Evolutionary conservation across 139 green algal species (phyloP).

Genomic region (Limnomonas spitsbergensis): DNA sequence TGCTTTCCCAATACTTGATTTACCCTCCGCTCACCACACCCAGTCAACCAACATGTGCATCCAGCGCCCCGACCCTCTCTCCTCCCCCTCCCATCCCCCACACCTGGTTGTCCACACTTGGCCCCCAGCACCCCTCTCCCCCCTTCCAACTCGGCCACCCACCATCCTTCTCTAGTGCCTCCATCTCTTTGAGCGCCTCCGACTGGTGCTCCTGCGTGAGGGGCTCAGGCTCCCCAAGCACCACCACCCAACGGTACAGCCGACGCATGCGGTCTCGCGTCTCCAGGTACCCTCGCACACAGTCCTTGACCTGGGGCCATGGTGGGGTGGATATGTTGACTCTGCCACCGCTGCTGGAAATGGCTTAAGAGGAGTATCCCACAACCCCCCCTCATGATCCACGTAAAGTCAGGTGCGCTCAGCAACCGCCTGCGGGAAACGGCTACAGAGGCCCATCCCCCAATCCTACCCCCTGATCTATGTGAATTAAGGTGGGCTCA

Average conservation of each 20-base stretch:
- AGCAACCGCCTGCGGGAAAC: too few species aligned
- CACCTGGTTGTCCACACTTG: not conserved
- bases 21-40: not conserved
- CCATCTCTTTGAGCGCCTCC: slow-evolving; percentile 8
- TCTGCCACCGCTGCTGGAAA: not conserved
- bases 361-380: too few species aligned
- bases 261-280: slow-evolving; percentile 14
- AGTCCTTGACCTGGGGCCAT: slow-evolving; percentile 31
- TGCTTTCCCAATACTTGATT: too few species aligned
- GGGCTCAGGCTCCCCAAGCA: slow-evolving; percentile 27
- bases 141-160: not conserved
- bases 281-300: slow-evolving; percentile 27
- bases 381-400: too few species aligned
- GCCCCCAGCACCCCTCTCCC: not conserved
- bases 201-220: slow-evolving; percentile 4
- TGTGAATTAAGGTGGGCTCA: too few species aligned
- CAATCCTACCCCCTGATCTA: too few species aligned
- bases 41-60: too few species aligned
- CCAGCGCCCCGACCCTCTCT: not conserved
- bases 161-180: slow-evolving; percentile 25
- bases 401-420: too few species aligned
- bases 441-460: too few species aligned
- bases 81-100: too few species aligned
- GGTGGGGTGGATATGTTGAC: not conserved
- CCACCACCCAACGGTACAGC: slow-evolving; percentile 18